These are phyloP conservation scores for Botryosphaeria agaves DNA, from an alignment of 2,329 filamentous ascomycete species.

Conservation along the genomic window DNA sequence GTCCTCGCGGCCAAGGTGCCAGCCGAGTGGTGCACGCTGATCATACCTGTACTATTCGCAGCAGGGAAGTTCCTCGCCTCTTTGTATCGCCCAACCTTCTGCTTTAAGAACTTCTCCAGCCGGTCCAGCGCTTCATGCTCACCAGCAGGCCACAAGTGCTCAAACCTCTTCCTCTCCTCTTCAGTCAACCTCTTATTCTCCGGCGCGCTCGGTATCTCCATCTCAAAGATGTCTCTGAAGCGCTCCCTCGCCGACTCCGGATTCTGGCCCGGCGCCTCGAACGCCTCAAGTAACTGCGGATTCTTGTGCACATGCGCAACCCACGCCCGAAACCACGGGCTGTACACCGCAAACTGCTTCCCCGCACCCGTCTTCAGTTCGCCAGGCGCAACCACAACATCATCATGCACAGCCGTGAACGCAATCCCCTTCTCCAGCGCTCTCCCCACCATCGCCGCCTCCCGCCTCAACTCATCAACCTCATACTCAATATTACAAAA, in stretches of 20 bases:
- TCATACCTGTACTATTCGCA: slow-evolving; percentile 42
- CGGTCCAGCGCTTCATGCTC: slow-evolving; percentile 52
- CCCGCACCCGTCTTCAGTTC: slow-evolving; percentile 47
- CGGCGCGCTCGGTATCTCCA: slow-evolving; percentile 42
- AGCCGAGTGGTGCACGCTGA: slow-evolving; percentile 57
- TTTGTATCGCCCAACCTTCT: slow-evolving; percentile 44
- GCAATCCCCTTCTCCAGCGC: slow-evolving; percentile 46
- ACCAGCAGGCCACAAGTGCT: slow-evolving; percentile 52
- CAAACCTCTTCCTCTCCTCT: slow-evolving; percentile 41
- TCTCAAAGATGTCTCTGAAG: slow-evolving; percentile 41
- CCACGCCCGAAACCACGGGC: slow-evolving; percentile 69
- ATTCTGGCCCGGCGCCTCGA: slow-evolving; percentile 40
- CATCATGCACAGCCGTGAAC: slow-evolving; percentile 62
- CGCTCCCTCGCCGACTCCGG: slow-evolving; percentile 26
- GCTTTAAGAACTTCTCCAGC: slow-evolving; percentile 48
- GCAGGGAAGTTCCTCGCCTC: slow-evolving; percentile 49
- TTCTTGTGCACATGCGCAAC: slow-evolving; percentile 54
- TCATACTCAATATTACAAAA: slow-evolving; percentile 84
- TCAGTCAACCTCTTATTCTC: slow-evolving; percentile 41
- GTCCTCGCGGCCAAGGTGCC: slow-evolving; percentile 53
- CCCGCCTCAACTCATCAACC: slow-evolving; percentile 71
- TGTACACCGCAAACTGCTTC: slow-evolving; percentile 71
- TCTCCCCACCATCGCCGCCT: slow-evolving; percentile 45
- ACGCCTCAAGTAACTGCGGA: slow-evolving; percentile 45
- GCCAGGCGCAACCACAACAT: slow-evolving; percentile 66